These are phyloP conservation scores for Cercospora berteroae DNA, from an alignment of 2,329 filamentous ascomycete genomes.

Conservation along the genomic window DNA sequence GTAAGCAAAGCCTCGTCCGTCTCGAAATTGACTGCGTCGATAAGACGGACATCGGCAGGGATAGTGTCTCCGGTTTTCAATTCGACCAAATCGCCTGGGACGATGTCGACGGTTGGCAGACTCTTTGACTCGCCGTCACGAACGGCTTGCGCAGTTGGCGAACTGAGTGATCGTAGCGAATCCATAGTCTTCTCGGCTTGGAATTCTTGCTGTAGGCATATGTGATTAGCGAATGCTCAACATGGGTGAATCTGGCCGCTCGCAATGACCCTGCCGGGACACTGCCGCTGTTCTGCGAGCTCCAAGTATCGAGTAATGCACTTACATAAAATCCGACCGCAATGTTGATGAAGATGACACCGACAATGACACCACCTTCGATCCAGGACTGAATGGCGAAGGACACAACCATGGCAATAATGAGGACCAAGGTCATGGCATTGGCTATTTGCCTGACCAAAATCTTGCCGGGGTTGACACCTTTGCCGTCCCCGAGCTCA, in stretches of 20 bases:
- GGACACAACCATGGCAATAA: constrained; percentile 50
- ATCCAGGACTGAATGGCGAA: constrained; percentile 50
- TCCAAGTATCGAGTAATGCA: neutral
- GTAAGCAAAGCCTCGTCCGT: constrained; percentile 74
- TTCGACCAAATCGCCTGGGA: constrained; percentile 50
- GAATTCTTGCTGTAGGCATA: constrained; percentile 41
- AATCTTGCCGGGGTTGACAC: constrained; percentile 69
- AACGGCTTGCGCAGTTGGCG: constrained; percentile 47
- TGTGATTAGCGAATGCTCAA: neutral
- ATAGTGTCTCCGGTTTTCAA: constrained; percentile 51
- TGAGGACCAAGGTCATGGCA: constrained; percentile 69
- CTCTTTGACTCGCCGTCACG: constrained; percentile 47
- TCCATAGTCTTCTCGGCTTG: constrained; percentile 53
- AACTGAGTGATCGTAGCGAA: constrained; percentile 47
- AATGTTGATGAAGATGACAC: constrained; percentile 48
- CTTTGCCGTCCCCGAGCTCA: constrained; percentile 66
- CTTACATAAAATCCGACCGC: constrained; percentile 43
- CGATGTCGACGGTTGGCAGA: constrained; percentile 46
- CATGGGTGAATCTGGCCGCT: neutral
- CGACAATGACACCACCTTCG: constrained; percentile 49
- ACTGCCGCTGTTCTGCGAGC: neutral
- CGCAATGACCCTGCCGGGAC: neutral
- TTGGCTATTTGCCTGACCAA: constrained; percentile 71
- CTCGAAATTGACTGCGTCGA: constrained; percentile 61
- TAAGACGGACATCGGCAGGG: constrained; percentile 48